Evolutionary conservation across 495 filamentous ascomycete species (phyloP), one percentile per base, ranked within the genome.

Genomic region (Penicillium lagena): DNA sequence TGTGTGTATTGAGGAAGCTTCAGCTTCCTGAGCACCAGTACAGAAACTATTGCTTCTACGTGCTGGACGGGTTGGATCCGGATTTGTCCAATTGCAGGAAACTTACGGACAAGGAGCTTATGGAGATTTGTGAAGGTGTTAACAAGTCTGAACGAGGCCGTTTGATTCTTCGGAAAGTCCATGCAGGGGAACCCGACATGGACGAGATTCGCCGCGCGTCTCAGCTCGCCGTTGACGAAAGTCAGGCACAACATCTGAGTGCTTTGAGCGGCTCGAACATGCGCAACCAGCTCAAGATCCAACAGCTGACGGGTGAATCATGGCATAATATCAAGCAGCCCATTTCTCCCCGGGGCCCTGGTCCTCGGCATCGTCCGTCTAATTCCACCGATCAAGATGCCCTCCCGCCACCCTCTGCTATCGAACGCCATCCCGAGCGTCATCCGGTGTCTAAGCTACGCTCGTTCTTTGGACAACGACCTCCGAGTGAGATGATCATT

Each of bases 401-500:
- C 34, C 66, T 70, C 17, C 60, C 59, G 7, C 22, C 22, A 22
- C 22, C 22, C 22, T 22, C 2, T 22, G 22, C 22, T 4, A 6
- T 22, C 6, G 22, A 22, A 22, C 22, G 45, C 64, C 33, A 60
- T 56, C 38, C 54, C 40, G 69, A 78, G 60, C 68, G 80, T 56
- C 56, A 73, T 49, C 50, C 67, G 35, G 60, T 77, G 53, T 60
- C 79, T 57, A 77, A 83, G 67, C 62, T 90, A 57, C 74, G 82
- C 51, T 69, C 72, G 43, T 96, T 96, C 73, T 89, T 94, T 56
- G 93, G 94, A 40, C 80, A 89, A 45, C 73, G 93, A 55, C 93
- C 93, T 12, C 94, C 94, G 3, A 96, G 90, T 62, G 94, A 97
- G 68, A 76, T 99, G 69, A 97, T 99, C 57, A 93, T 90, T 37